These are phyloP conservation scores for Clathrus columnatus DNA, from an alignment of 768 basidiomycete genomes.

Conservation along the genomic window DNA sequence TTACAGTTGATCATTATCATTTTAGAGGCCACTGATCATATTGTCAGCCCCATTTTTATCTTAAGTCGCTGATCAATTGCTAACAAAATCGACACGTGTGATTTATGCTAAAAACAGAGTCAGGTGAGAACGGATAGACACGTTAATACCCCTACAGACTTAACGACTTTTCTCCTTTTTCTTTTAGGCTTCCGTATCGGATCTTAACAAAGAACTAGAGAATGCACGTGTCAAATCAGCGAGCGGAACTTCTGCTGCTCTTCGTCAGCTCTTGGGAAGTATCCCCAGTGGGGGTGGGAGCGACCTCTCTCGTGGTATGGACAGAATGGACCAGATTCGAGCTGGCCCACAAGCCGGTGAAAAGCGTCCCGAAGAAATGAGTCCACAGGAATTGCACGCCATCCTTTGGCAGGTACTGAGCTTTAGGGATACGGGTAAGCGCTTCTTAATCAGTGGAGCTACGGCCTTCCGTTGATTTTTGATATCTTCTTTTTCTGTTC, in stretches of 20 bases:
- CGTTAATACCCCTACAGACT: too few species aligned
- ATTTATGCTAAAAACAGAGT: too few species aligned
- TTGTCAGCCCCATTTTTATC: conserved; percentile 38
- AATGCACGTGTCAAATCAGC: conserved; percentile 52
- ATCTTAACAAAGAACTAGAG: conserved; percentile 72
- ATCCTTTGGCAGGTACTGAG: conserved; percentile 79
- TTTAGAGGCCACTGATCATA: conserved; percentile 54
- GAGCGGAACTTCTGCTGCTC: conserved; percentile 23
- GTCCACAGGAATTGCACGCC: conserved; percentile 77
- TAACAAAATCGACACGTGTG: too few species aligned
- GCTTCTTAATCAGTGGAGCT: background rate
- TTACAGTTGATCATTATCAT: background rate
- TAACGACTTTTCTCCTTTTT: conserved; percentile 11
- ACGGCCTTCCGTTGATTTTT: too few species aligned
- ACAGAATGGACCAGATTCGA: conserved; percentile 60
- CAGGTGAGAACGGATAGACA: conserved; percentile 21
- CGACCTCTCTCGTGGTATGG: conserved; percentile 68
- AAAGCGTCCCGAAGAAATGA: conserved; percentile 73
- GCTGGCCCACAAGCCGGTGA: conserved; percentile 50
- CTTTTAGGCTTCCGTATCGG: conserved; percentile 68
- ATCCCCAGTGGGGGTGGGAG: conserved; percentile 53
- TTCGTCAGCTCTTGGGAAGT: conserved; percentile 53
- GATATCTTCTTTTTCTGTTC: background rate
- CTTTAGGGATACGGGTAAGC: conserved; percentile 70
- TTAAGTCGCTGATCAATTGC: too few species aligned